These are phyloP conservation scores for Apium graveolens DNA, from an alignment of 129 eudicot species.

Conservation along the genomic window DNA sequence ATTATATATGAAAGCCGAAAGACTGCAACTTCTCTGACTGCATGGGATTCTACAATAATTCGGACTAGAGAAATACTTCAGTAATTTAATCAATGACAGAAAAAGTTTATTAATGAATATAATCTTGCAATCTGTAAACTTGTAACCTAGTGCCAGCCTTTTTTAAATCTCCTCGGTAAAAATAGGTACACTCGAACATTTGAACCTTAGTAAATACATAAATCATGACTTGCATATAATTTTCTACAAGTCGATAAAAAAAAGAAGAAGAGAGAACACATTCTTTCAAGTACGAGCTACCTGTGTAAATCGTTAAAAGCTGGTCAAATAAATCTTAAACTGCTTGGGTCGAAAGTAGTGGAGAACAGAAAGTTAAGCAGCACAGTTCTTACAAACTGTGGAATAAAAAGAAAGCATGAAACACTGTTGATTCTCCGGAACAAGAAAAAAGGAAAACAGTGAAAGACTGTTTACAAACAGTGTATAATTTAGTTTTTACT, in stretches of 20 bases:
- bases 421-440: not conserved
- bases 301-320: not conserved
- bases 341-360: constrained; percentile 1
- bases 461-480: not conserved
- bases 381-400: not conserved
- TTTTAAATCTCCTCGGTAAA: no score
- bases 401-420: not conserved
- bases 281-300: not conserved
- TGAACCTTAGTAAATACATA: no score
- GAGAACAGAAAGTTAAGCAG: not conserved
- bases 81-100: not conserved
- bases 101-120: no score
- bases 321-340: not conserved
- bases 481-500: not conserved
- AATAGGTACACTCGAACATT: no score
- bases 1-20: not conserved
- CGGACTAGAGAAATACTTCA: not conserved
- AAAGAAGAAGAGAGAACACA: not conserved
- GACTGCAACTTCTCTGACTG: not conserved
- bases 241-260: not conserved
- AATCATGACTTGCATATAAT: no score
- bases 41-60: constrained; percentile 9
- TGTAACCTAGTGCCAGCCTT: no score
- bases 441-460: not conserved
- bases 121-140: not conserved